Percentiles rank a stretch among this genome's conserved stretches.
Evolutionary conservation across 1,139 yeast species (phyloP).

Genomic region (Magnusiomyces sp.): DNA sequence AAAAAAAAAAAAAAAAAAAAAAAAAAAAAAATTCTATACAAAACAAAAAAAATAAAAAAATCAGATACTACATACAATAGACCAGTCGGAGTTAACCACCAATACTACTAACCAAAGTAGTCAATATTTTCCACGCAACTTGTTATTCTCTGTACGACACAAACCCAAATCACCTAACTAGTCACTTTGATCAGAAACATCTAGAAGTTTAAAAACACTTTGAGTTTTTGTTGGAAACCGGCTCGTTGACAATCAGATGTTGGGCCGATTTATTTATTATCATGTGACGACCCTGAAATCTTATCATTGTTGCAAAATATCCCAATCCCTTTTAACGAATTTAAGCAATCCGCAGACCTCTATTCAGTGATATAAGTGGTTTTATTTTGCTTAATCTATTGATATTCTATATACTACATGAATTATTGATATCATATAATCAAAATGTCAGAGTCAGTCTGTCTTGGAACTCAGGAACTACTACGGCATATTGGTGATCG

Average conservation of each 20-base stretch:
- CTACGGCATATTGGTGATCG: conserved; percentile 57
- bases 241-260: too few species aligned
- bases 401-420: neutral
- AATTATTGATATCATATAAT: neutral
- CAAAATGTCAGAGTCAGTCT: conserved; percentile 37
- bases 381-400: neutral
- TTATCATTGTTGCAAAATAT: neutral
- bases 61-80: neutral
- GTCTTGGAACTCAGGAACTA: conserved; percentile 58
- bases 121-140: too few species aligned
- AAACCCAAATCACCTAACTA: too few species aligned
- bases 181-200: too few species aligned
- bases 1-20: neutral
- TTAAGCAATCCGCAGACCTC: neutral
- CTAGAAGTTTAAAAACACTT: too few species aligned
- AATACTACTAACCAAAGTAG: too few species aligned
- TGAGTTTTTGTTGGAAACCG: too few species aligned
- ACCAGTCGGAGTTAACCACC: neutral
- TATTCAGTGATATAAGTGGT: conserved; percentile 43
- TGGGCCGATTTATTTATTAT: too few species aligned
- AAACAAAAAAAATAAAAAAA: neutral
- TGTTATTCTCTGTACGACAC: too few species aligned
- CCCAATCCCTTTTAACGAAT: conserved; percentile 38
- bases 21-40: neutral
- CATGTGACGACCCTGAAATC: too few species aligned